phyloP scores from a whole-genome alignment of 345 rosid species.

The Balakata baccata region DNA sequence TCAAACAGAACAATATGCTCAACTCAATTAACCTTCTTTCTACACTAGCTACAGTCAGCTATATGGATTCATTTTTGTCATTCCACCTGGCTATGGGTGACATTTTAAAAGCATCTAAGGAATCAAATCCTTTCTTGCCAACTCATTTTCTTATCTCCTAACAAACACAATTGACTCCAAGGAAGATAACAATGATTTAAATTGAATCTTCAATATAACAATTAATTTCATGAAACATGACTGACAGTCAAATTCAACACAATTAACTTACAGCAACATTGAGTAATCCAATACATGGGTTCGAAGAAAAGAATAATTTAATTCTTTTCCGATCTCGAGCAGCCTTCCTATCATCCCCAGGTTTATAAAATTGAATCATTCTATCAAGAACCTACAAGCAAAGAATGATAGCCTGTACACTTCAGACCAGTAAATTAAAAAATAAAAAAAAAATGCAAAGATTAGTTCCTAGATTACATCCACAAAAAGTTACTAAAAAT shows the following conservation, averaged over 20 bases:
- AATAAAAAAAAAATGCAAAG: not conserved
- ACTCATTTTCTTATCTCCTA: not conserved
- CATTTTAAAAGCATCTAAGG: not conserved
- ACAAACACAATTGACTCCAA: not conserved
- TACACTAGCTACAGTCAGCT: not conserved
- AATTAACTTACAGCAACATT: slow-evolving; percentile 77
- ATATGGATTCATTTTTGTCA: not conserved
- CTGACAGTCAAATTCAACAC: not conserved
- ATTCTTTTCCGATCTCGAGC: slow-evolving; percentile 25
- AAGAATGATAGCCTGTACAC: slow-evolving; percentile 13
- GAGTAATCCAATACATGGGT: slow-evolving; percentile 64
- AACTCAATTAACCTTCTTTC: not conserved
- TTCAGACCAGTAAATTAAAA: not conserved
- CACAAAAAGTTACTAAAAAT: not conserved
- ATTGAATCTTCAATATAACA: not conserved
- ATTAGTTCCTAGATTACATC: not conserved
- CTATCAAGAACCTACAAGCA: slow-evolving; percentile 56
- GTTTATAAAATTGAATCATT: slow-evolving; percentile 57
- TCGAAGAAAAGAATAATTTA: slow-evolving; percentile 33
- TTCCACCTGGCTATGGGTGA: not conserved
- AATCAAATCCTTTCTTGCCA: not conserved
- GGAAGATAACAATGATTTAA: not conserved
- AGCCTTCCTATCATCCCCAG: slow-evolving; percentile 23
- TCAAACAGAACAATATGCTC: not conserved
- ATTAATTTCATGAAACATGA: not conserved